Base-by-base conservation (phyloP, 2,329 filamentous ascomycete genomes). In the Colletotrichum camelliae region DNA sequence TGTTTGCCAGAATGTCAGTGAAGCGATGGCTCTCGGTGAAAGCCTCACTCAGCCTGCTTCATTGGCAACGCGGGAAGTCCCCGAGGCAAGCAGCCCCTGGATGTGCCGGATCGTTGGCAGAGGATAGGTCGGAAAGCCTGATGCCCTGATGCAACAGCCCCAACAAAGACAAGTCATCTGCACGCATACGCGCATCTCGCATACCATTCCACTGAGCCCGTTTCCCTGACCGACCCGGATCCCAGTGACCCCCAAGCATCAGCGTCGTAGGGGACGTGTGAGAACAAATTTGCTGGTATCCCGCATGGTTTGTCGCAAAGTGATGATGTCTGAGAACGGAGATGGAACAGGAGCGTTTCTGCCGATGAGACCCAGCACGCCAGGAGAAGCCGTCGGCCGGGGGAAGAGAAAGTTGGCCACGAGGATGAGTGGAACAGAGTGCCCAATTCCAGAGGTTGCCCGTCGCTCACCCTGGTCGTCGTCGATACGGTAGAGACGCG, bases 91-190 rank as follows among this genome's bases (percentile, higher is more conserved):
- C 65, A 67, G 60, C 37, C 31, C 24, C 24, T 24, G 18, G 18
- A 43, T 66, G 24, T 33, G 60, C 39, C n/a, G 35, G 27, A 18
- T 69, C 33, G 24, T 67, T 62, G 57, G 48, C 58, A 73, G 39
- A 73, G 58, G 43, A 64, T 69, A 68, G 70, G 18, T 37, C 58
- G 58, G 58, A 75, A 72, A 21, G 43, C 43, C 43, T 21, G n/a
- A 7, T 21, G 43, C 43, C 62, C 39, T 60, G 64, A 62, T 52
- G 55, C 65, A 66, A 35, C 16, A 66, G 61, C 64, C 65, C 70
- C 43, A 64, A 75, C 62, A 76, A 73, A 74, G 70, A 76, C 70
- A 76, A 69, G 58, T 76, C 74, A 76, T 73, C 74, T 73, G 43
- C 74, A 75, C 27, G 35, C 73, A 37, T 27, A 68, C 64, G 65